Base-by-base conservation (phyloP, 345 rosid genomes). In the Dovyalis caffra region DNA sequence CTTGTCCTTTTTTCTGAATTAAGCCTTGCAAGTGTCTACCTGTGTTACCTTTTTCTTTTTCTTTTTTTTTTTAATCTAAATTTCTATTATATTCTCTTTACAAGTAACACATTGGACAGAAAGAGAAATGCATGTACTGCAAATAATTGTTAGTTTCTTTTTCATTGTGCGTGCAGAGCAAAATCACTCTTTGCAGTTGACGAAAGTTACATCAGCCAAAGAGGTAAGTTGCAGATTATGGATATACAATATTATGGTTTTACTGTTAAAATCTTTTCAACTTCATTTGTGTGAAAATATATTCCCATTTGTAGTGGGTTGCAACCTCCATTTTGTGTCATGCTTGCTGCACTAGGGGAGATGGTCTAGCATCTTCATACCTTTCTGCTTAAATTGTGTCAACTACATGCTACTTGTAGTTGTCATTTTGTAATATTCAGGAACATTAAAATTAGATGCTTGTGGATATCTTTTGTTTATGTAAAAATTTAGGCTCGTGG, bases 151-250 rank as follows among this genome's bases (percentile, higher is more conserved):
- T n/a, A 58, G n/a, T 57, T 4, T 40, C 72, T 82, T 67, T 23
- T 68, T 77, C 37, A 57, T 63, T 72, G 47, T 74, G 40, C 37
- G 57, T 40, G 32, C 73, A 87, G 90, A 77, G 57, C 75, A 76
- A 67, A 85, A 74, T 38, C 71, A 12, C 32, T 56, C 80, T 35
- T 68, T 43, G 23, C 69, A 74, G 49, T 73, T 83, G 80, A 77
- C 70, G 43, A 76, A 77, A 65, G 73, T 18, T 43, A 37, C 70
- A 45, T 72, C 84, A 12, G 64, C 74, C 34, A 83, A 75, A 70
- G 80, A 76, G 87, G 90, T 85, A 83, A 64, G 69, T 66, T 47
- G 29, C 73, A 35, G 21, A 35, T 20, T 35, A 40, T 29, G 12
- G 21, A 28, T 1, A 56, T 28, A 66, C 25, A 5, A 3, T 20